Percentiles rank a stretch among this genome's conserved stretches.
Evolutionary conservation across 2,329 filamentous ascomycete genomes (phyloP).

Genomic region (Calonectria pseudoreteaudii): DNA sequence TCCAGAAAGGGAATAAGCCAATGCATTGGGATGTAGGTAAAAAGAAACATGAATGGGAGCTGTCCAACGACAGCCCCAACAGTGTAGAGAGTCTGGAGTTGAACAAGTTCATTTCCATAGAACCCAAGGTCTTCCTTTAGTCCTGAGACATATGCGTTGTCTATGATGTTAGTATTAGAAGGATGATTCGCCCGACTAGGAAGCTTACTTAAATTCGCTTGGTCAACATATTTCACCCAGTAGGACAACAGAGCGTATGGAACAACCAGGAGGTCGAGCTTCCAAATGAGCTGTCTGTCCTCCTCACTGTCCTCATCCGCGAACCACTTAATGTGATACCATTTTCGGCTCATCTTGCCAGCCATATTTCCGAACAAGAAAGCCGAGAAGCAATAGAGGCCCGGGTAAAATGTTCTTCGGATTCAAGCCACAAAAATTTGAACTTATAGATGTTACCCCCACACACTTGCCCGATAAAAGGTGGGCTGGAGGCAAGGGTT

Average conservation of each 20-base stretch:
- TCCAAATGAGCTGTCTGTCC: constrained; percentile 16
- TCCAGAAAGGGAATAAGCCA: constrained; percentile 64
- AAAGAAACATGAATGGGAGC: constrained; percentile 62
- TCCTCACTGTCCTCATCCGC: constrained; percentile 15
- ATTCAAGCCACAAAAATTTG: neutral
- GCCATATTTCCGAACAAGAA: neutral
- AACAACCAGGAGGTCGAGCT: constrained; percentile 20
- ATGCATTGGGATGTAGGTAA: constrained; percentile 58
- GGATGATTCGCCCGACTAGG: neutral
- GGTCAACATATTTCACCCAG: constrained; percentile 25
- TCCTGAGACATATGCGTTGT: constrained; percentile 67
- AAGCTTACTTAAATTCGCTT: constrained; percentile 16
- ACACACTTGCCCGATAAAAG: neutral
- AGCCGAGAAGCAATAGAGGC: neutral
- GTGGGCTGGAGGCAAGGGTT: neutral
- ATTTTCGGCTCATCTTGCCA: neutral
- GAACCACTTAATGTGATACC: constrained; percentile 23
- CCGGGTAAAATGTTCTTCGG: neutral
- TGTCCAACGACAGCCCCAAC: constrained; percentile 61
- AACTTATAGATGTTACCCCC: neutral
- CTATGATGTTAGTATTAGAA: constrained; percentile 39
- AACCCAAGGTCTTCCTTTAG: constrained; percentile 64
- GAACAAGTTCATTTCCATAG: constrained; percentile 63
- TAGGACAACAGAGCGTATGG: constrained; percentile 17
- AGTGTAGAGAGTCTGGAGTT: constrained; percentile 62